phyloP scores from a whole-genome alignment of 768 basidiomycete species.

The Tylopilus subfusipes region DNA sequence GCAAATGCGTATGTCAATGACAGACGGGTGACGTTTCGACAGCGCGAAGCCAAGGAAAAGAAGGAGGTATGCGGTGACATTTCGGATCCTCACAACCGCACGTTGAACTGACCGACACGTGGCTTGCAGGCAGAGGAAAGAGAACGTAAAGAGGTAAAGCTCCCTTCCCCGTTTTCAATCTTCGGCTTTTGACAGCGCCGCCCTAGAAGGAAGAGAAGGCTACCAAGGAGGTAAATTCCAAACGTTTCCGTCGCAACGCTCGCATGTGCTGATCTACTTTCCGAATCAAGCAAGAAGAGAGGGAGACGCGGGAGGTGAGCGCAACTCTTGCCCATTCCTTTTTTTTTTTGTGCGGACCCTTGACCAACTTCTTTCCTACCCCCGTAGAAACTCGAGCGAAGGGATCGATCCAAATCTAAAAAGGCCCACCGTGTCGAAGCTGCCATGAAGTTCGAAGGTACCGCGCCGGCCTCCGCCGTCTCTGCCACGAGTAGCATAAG shows the following conservation, averaged over 20 bases:
- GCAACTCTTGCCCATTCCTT: background rate
- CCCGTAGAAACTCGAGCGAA: conserved; percentile 50
- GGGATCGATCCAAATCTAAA: conserved; percentile 56
- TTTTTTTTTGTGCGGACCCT: too few species aligned
- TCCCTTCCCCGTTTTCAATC: conserved; percentile 1
- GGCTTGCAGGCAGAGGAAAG: conserved; percentile 52
- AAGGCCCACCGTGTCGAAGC: conserved; percentile 38
- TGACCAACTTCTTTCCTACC: background rate
- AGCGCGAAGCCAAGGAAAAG: conserved; percentile 82
- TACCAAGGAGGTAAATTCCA: conserved; percentile 48
- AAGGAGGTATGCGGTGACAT: conserved; percentile 45
- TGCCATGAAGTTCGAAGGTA: conserved; percentile 27
- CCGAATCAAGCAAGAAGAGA: conserved; percentile 38
- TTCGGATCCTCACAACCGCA: background rate
- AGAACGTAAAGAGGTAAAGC: conserved; percentile 55
- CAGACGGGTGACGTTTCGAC: conserved; percentile 9
- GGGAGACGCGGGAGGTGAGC: conserved; percentile 45
- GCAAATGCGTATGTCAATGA: background rate
- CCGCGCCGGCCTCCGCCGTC: conserved; percentile 5
- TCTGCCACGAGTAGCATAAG: conserved; percentile 8
- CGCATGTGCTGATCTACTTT: conserved; percentile 20
- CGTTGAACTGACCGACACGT: conserved; percentile 1
- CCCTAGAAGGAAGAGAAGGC: conserved; percentile 50
- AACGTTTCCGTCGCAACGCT: background rate
- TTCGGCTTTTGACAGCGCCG: conserved; percentile 4